These are phyloP conservation scores for Colletotrichum sublineola DNA, from an alignment of 2,329 filamentous ascomycete genomes.

Conservation along the genomic window DNA sequence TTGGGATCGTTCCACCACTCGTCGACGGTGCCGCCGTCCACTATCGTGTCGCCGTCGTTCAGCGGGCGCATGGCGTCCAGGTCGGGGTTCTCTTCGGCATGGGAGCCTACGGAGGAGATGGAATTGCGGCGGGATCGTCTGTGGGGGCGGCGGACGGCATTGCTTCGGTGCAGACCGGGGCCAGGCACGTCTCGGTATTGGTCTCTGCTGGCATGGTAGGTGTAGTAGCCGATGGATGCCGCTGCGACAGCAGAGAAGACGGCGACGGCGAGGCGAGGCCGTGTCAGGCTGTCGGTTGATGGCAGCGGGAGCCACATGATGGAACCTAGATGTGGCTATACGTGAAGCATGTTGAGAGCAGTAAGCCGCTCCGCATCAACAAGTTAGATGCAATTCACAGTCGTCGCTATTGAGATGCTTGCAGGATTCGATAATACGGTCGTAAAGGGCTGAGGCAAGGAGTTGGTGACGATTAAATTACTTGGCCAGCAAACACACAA, in stretches of 20 bases:
- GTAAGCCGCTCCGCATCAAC: neutral
- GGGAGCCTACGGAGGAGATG: conserved; percentile 57
- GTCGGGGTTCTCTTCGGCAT: conserved; percentile 60
- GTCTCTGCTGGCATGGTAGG: conserved; percentile 59
- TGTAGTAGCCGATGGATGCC: conserved; percentile 69
- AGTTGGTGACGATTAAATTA: conserved; percentile 8
- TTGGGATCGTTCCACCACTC: conserved; percentile 66
- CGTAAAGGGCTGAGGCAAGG: neutral
- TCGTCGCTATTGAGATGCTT: neutral
- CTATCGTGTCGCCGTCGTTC: conserved; percentile 56
- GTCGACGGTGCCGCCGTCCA: conserved; percentile 56
- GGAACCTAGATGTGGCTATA: conserved; percentile 34
- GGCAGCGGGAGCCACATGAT: conserved; percentile 63
- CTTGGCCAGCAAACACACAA: neutral
- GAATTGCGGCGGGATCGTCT: conserved; percentile 55
- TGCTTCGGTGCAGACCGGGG: conserved; percentile 72
- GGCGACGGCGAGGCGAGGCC: conserved; percentile 68
- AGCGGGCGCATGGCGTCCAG: conserved; percentile 47
- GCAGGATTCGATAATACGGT: neutral
- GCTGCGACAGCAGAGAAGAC: conserved; percentile 68
- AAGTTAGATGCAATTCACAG: neutral
- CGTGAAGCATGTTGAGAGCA: conserved; percentile 34
- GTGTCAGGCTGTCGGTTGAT: conserved; percentile 67
- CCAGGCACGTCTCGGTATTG: conserved; percentile 44
- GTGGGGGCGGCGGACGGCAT: conserved; percentile 71